phyloP scores from a whole-genome alignment of 768 basidiomycete genomes.

The Cystobasidiopsis lactophilus region DNA sequence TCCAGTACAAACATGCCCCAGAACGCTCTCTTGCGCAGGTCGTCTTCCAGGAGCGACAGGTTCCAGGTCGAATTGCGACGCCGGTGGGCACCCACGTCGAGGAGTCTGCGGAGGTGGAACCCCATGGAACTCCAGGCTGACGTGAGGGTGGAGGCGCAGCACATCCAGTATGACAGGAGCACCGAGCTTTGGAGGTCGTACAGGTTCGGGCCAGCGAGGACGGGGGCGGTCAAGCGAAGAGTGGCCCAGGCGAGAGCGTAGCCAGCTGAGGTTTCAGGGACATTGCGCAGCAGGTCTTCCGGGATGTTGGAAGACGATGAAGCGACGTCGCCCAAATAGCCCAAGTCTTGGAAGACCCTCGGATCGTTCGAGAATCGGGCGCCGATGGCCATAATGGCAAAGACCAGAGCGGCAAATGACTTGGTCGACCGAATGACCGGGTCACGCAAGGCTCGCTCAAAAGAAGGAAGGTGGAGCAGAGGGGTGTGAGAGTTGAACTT shows the following conservation, averaged over 20 bases:
- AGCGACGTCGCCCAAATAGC: background rate
- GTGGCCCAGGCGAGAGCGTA: constrained; percentile 1
- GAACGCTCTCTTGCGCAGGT: constrained; percentile 58
- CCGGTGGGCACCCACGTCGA: constrained; percentile 59
- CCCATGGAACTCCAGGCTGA: constrained; percentile 13
- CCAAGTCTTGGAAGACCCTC: constrained; percentile 27
- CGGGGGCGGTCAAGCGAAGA: background rate
- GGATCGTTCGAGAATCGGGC: constrained; percentile 39
- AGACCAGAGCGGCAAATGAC: constrained; percentile 37
- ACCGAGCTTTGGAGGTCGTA: constrained; percentile 24
- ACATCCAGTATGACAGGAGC: constrained; percentile 26
- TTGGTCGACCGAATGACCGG: constrained; percentile 34
- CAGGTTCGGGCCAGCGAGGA: background rate
- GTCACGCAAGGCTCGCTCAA: constrained; percentile 33
- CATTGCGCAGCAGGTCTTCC: constrained; percentile 22
- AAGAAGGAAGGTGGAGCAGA: constrained; percentile 49
- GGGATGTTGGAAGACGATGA: constrained; percentile 9
- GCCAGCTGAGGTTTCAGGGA: background rate
- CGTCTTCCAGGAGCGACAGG: constrained; percentile 33
- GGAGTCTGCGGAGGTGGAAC: constrained; percentile 43
- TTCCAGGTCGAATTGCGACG: constrained; percentile 29
- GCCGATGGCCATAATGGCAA: constrained; percentile 51
- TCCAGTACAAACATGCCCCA: constrained; percentile 27
- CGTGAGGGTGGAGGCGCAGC: constrained; percentile 19
- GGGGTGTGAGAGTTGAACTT: constrained; percentile 39